Evolutionary conservation across 192 early-diverging fungal species (phyloP).

Genomic region (Rhizophagus clarus): DNA sequence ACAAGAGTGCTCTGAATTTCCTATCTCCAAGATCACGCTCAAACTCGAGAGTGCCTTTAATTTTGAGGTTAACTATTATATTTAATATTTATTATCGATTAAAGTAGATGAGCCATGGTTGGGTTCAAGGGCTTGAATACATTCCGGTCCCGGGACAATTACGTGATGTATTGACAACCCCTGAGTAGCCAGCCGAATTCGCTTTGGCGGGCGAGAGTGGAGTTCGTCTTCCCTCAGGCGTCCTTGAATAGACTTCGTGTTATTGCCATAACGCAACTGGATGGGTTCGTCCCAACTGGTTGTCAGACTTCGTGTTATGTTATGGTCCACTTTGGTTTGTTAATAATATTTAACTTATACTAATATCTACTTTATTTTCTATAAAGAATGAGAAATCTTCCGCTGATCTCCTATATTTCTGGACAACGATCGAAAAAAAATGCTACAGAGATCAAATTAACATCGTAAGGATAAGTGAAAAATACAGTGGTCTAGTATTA

Average conservation of each 20-base stretch:
- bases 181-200: conserved; percentile 24
- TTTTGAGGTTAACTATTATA: conserved; percentile 23
- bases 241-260: conserved; percentile 33
- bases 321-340: conserved; percentile 26
- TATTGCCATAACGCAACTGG: conserved; percentile 35
- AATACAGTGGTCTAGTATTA: conserved; percentile 7
- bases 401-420: conserved; percentile 4
- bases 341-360: conserved; percentile 23
- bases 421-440: conserved; percentile 28
- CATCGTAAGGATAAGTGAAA: background rate
- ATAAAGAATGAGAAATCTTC: conserved; percentile 29
- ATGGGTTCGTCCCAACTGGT: conserved; percentile 28
- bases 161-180: conserved; percentile 35
- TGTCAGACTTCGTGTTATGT: conserved; percentile 28
- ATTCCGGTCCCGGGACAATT: conserved; percentile 27
- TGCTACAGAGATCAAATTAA: background rate
- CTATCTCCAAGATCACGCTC: conserved; percentile 21
- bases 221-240: conserved; percentile 31
- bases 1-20: conserved; percentile 16
- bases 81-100: conserved; percentile 9
- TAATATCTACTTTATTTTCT: conserved; percentile 27
- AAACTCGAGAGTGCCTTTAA: conserved; percentile 25
- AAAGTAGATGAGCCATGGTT: background rate
- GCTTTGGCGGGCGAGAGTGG: conserved; percentile 24
- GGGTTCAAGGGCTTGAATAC: conserved; percentile 37